Conservation (phyloP, 2,329 filamentous ascomycete genomes). For the Diaporthe caulivora region DNA sequence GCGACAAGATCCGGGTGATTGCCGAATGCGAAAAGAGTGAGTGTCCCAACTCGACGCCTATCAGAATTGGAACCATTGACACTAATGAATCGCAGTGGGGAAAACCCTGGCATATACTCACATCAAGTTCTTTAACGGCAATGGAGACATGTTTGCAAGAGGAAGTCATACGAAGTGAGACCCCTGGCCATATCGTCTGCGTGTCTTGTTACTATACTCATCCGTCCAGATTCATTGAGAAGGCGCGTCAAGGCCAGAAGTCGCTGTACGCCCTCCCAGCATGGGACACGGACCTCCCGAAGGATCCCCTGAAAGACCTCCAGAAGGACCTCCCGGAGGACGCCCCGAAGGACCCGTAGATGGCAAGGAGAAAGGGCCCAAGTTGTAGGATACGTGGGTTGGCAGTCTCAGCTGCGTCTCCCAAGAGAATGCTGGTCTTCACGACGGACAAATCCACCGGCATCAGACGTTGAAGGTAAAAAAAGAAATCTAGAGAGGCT, state of each 20-base stretch:
- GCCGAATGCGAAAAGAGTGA: slow-evolving; percentile 73
- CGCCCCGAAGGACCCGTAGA: background rate
- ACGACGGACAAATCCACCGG: background rate
- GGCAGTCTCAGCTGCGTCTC: too few relatives aligned
- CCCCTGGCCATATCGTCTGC: background rate
- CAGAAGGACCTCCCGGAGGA: background rate
- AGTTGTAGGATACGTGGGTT: too few relatives aligned
- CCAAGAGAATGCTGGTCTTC: background rate
- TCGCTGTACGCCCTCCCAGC: background rate
- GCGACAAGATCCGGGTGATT: slow-evolving; percentile 67
- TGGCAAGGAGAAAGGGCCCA: background rate
- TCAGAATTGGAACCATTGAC: slow-evolving; percentile 4
- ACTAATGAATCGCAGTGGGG: slow-evolving; percentile 60
- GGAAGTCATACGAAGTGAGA: slow-evolving; percentile 76
- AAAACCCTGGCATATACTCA: slow-evolving; percentile 73
- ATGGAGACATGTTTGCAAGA: slow-evolving; percentile 70
- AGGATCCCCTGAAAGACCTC: too few relatives aligned
- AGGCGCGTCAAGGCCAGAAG: slow-evolving; percentile 28
- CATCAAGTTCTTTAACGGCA: slow-evolving; percentile 68
- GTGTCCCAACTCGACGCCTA: slow-evolving; percentile 28
- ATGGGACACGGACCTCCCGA: background rate
- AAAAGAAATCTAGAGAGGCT: background rate
- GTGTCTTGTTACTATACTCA: background rate
- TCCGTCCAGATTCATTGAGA: slow-evolving; percentile 33
- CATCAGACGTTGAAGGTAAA: background rate